These are phyloP conservation scores for Sonneratia alba DNA, from an alignment of 345 rosid genomes.

Conservation along the genomic window DNA sequence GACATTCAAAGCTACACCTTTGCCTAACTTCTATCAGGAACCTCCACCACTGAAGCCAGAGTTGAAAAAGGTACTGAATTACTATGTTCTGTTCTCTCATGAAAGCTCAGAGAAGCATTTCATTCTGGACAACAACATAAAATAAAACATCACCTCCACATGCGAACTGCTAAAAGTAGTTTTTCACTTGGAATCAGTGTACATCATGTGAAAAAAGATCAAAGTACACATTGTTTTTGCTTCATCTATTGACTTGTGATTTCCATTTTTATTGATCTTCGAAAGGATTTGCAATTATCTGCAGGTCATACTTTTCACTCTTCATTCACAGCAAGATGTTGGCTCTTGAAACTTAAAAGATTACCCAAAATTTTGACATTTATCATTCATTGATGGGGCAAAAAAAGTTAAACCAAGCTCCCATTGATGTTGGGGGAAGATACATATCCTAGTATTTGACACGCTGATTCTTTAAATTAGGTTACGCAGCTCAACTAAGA, in stretches of 20 bases:
- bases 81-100: slow-evolving; percentile 9
- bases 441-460: neutral
- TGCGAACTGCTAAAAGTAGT: neutral
- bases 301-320: neutral
- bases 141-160: neutral
- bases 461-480: neutral
- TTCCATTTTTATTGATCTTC: neutral
- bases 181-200: neutral
- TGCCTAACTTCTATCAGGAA: slow-evolving; percentile 97
- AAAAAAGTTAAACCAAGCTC: neutral
- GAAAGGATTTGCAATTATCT: neutral
- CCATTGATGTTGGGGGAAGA: neutral
- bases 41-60: slow-evolving; percentile 79
- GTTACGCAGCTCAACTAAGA: neutral
- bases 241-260: neutral
- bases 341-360: neutral
- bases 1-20: slow-evolving; percentile 92
- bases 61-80: slow-evolving; percentile 63
- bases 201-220: neutral
- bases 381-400: neutral
- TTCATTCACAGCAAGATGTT: neutral
- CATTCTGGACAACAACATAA: neutral
- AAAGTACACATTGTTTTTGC: neutral
- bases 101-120: neutral
- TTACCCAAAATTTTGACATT: neutral